These are phyloP conservation scores for Malus hybrid DNA, from an alignment of 331 rosid species.

Conservation along the genomic window DNA sequence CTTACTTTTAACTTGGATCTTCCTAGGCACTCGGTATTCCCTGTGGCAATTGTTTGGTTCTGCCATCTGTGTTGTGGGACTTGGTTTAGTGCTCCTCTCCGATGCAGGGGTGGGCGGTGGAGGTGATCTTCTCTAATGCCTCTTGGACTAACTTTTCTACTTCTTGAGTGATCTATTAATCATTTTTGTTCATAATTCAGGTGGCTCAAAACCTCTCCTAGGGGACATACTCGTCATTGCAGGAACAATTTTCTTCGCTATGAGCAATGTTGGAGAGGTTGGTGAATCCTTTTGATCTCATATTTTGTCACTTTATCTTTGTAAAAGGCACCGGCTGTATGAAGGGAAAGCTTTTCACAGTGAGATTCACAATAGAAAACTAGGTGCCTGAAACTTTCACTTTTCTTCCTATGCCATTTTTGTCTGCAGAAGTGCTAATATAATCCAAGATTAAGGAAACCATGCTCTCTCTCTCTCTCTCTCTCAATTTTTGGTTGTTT, in stretches of 20 bases:
- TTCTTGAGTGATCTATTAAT: background rate
- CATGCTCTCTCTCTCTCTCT: background rate
- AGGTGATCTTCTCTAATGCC: conserved; percentile 28
- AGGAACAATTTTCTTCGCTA: conserved; percentile 42
- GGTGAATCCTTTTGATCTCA: background rate
- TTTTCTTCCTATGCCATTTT: background rate
- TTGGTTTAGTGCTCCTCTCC: conserved; percentile 57
- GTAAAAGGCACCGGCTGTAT: background rate
- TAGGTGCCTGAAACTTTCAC: background rate
- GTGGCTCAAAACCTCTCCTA: conserved; percentile 38
- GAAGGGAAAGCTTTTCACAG: background rate
- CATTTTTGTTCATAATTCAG: conserved; percentile 20
- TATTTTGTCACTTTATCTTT: background rate
- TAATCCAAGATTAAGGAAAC: background rate
- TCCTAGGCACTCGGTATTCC: conserved; percentile 55
- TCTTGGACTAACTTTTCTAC: background rate
- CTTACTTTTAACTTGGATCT: conserved; percentile 43
- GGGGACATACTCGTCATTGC: conserved; percentile 48
- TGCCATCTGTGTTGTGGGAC: conserved; percentile 48
- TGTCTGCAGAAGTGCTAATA: background rate
- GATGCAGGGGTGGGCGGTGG: conserved; percentile 49
- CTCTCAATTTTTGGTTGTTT: background rate
- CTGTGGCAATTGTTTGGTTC: conserved; percentile 52
- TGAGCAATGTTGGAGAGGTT: conserved; percentile 62
- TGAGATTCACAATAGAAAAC: background rate